Percentiles rank a stretch among this genome's conserved stretches.
Evolutionary conservation across 768 basidiomycete genomes (phyloP).

Genomic region (Roridomyces roridus): DNA sequence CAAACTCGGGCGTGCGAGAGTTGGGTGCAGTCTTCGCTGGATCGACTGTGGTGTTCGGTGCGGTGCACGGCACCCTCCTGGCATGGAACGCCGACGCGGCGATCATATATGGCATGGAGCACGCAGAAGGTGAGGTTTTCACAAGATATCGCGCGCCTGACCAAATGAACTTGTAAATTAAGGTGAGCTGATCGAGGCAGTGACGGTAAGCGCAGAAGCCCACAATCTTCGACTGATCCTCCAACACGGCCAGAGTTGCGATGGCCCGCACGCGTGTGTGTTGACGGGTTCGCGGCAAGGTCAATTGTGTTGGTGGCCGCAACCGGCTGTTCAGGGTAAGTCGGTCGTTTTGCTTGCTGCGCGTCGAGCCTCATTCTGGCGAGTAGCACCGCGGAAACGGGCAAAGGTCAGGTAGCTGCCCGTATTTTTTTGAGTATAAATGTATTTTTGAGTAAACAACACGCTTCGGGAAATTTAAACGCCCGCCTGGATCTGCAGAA

Average conservation of each 20-base stretch:
- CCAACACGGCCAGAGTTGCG: constrained; percentile 45
- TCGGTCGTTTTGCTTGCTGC: neutral
- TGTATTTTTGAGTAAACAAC: neutral
- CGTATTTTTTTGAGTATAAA: constrained; percentile 6
- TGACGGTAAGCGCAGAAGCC: constrained; percentile 43
- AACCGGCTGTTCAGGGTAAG: constrained; percentile 34
- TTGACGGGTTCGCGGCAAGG: constrained; percentile 65
- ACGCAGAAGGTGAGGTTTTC: constrained; percentile 56
- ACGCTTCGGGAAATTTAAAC: too few species aligned
- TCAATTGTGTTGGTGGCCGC: constrained; percentile 64
- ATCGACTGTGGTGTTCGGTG: constrained; percentile 63
- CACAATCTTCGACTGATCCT: constrained; percentile 22
- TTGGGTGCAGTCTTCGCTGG: constrained; percentile 65
- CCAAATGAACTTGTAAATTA: constrained; percentile 18
- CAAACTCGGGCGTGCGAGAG: constrained; percentile 42
- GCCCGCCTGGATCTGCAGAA: neutral
- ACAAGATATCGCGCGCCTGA: constrained; percentile 22
- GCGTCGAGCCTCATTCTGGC: neutral
- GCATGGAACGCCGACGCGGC: constrained; percentile 66
- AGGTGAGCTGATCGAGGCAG: constrained; percentile 50
- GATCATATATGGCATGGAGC: constrained; percentile 65
- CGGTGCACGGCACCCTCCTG: constrained; percentile 57
- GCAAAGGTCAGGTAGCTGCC: constrained; percentile 12
- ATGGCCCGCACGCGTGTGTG: constrained; percentile 51
- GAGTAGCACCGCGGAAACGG: constrained; percentile 9